phyloP scores from a whole-genome alignment of 352 stramenopile species.

The Hyaloperonospora arabidopsidis region DNA sequence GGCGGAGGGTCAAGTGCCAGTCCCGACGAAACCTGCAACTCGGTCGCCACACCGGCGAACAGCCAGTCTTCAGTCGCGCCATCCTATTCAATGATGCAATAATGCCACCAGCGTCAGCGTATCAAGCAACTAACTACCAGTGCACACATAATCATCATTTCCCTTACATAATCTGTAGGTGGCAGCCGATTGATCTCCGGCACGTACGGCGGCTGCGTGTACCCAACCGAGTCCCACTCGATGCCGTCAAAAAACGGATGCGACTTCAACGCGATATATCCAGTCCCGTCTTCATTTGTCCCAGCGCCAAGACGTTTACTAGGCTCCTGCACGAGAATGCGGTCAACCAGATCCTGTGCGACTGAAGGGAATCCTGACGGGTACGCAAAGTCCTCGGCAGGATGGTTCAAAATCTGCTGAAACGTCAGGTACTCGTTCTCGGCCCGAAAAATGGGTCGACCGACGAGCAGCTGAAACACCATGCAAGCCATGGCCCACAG shows the following conservation, averaged over 20 bases:
- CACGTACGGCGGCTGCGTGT: slow-evolving; percentile 45
- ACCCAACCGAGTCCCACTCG: slow-evolving; percentile 55
- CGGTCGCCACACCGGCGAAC: slow-evolving; percentile 79
- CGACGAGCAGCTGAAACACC: slow-evolving; percentile 85
- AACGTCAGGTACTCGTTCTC: slow-evolving; percentile 90
- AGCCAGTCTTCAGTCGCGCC: slow-evolving; percentile 84
- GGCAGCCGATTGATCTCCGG: slow-evolving; percentile 52
- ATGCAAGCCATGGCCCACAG: slow-evolving; percentile 89
- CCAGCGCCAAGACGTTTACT: slow-evolving; percentile 61
- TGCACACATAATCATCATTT: background rate
- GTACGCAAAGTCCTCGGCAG: slow-evolving; percentile 70
- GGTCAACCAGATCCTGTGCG: slow-evolving; percentile 67
- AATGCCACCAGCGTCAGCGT: background rate
- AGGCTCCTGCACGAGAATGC: slow-evolving; percentile 70
- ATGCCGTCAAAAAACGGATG: slow-evolving; percentile 83
- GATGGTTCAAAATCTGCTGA: slow-evolving; percentile 84
- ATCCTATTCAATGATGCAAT: slow-evolving; percentile 37
- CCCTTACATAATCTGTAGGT: slow-evolving; percentile 57
- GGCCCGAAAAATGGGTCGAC: slow-evolving; percentile 75
- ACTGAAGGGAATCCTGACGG: slow-evolving; percentile 48
- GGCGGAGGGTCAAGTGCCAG: slow-evolving; percentile 53
- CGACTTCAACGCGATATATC: slow-evolving; percentile 59
- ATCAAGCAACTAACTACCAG: background rate
- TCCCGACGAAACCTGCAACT: slow-evolving; percentile 81
- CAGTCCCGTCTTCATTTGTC: slow-evolving; percentile 65